phyloP scores from a whole-genome alignment of 2,329 filamentous ascomycete species.

The Penicillium sumatraense region DNA sequence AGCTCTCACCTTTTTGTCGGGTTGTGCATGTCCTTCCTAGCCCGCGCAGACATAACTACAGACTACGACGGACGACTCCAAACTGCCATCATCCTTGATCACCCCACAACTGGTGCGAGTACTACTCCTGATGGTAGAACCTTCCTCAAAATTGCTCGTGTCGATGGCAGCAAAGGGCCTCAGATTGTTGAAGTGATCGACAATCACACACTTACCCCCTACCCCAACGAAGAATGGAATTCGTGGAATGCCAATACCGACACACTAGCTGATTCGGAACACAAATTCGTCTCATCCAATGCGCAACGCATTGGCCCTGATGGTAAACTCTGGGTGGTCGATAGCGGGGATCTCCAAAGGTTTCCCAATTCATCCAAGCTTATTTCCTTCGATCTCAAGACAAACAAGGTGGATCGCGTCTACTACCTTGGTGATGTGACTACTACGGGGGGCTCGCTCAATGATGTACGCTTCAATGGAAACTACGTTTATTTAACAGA shows the following conservation, averaged over 20 bases:
- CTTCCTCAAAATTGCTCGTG: slow-evolving; percentile 5
- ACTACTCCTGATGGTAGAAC: slow-evolving; percentile 1
- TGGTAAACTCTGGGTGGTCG: slow-evolving; percentile 38
- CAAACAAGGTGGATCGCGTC: slow-evolving; percentile 36
- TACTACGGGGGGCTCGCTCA: slow-evolving; percentile 29
- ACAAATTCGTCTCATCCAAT: slow-evolving; percentile 30
- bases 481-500: slow-evolving; percentile 3
- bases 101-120: slow-evolving; percentile 5
- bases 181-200: slow-evolving; percentile 6
- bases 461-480: slow-evolving; percentile 12
- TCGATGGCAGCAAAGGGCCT: slow-evolving; percentile 3
- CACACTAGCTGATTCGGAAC: background rate
- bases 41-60: background rate
- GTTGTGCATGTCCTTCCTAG: background rate
- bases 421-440: slow-evolving; percentile 42
- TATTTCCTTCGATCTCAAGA: slow-evolving; percentile 37
- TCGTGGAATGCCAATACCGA: slow-evolving; percentile 11
- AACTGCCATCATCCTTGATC: background rate
- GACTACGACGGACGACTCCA: background rate
- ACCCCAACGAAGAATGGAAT: slow-evolving; percentile 14
- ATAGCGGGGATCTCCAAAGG: slow-evolving; percentile 30
- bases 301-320: slow-evolving; percentile 38
- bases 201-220: background rate
- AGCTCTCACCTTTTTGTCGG: background rate
- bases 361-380: slow-evolving; percentile 37